Evolutionary conservation across 305 asterid genomes (phyloP), one percentile per base, ranked within the genome.

Genomic region (Fraxinus baroniana): DNA sequence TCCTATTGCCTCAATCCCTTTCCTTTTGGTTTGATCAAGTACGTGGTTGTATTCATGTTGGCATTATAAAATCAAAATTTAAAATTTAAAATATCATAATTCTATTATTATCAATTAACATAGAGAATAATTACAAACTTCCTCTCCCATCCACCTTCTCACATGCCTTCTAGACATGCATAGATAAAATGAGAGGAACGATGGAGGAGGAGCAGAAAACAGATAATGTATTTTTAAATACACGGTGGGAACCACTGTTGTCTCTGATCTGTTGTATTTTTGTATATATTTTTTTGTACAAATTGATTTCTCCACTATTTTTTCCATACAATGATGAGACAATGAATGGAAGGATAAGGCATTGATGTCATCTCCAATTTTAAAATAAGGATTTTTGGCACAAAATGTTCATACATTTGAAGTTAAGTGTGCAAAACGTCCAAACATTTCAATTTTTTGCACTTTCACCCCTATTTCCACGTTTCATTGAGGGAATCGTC

Each of bases 331-430:
- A 22, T 64, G 28, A 74, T 74, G 39, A 15, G 22, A 35, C 49
- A 24, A 74, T 74, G 22, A 75, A 46, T 62, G 76, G 80, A 36
- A 37, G 66, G 76, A 74, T 57, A 55, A 80, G 52, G 30, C n/a
- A 32, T 32, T 12, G 57, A 18, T 66, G 74, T 66, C 74, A 66
- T 7, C 36, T 3, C 73, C 57, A 22, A 60, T 9, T n/a, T n/a
- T n/a, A n/a, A n/a, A n/a, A n/a, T n/a, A n/a, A n/a, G 1, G 41
- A 1, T 36, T 36, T 6, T 36, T 36, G 7, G 41, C 41, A 36
- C 9, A 36, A 36, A 36, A 36, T 2, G 2, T 36, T 35, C 0
- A 2, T 6, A 6, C 41, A 10, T 7, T 36, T 36, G 8, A 8
- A 1, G 9, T 5, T 36, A 8, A 36, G 9, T 36, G 9, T 36